Evolutionary conservation across 371 early-diverging fungal genomes (phyloP).

Genomic region (Syncephalis fuscata): DNA sequence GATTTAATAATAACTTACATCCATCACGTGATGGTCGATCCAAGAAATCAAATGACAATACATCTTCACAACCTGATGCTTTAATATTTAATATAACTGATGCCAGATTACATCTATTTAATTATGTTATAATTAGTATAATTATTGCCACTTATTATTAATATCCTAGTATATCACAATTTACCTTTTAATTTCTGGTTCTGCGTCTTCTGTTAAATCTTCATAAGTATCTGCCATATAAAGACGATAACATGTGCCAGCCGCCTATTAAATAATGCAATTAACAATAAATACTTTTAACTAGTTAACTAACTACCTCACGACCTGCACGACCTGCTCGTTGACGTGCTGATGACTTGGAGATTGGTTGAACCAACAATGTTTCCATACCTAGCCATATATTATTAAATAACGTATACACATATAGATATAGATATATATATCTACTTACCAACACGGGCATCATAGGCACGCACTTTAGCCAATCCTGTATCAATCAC

Average conservation of each 20-base stretch:
- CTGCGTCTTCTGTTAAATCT: conserved; percentile 57
- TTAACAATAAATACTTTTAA: neutral
- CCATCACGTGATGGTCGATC: conserved; percentile 70
- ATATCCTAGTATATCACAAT: no score
- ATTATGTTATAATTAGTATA: no score
- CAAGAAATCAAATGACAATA: conserved; percentile 86
- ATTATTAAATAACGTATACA: neutral
- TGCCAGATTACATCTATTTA: conserved; percentile 63
- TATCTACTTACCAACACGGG: conserved; percentile 46
- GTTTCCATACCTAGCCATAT: conserved; percentile 45
- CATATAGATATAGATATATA: neutral
- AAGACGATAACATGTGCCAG: conserved; percentile 81
- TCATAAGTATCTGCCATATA: conserved; percentile 81
- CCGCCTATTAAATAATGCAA: conserved; percentile 9
- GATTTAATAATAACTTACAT: conserved; percentile 10
- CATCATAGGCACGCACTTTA: conserved; percentile 90
- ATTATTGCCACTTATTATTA: no score
- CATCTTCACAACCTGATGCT: conserved; percentile 77
- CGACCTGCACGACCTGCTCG: conserved; percentile 95
- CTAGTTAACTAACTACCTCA: conserved; percentile 14
- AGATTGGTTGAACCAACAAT: conserved; percentile 71
- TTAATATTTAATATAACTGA: conserved; percentile 74
- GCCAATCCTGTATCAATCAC: conserved; percentile 95
- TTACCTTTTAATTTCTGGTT: conserved; percentile 76
- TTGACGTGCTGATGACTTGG: conserved; percentile 91